Conservation (phyloP, 177 flowering plant species). For the Vitis hybrid region DNA sequence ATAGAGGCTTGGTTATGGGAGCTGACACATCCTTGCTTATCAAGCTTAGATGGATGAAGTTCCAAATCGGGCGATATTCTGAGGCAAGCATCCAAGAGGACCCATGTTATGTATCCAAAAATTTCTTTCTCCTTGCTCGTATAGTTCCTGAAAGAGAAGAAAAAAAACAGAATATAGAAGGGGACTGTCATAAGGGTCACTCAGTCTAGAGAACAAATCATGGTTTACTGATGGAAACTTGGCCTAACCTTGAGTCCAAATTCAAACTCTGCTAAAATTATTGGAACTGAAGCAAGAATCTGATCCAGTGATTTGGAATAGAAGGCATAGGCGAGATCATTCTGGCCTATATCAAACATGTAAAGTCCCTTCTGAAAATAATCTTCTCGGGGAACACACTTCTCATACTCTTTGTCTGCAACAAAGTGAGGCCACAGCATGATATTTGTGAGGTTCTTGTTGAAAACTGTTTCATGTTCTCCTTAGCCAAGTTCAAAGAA, state of each 20-base stretch:
- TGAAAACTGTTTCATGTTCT: no score
- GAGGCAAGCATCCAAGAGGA: slow-evolving; percentile 88
- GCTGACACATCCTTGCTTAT: slow-evolving; percentile 72
- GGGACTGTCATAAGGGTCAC: no score
- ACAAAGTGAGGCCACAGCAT: not conserved
- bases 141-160: no score
- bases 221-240: no score
- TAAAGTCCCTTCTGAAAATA: slow-evolving; percentile 68
- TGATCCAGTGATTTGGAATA: slow-evolving; percentile 82
- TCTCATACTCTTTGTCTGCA: slow-evolving; percentile 41
- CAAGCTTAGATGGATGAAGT: slow-evolving; percentile 72
- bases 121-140: slow-evolving; percentile 54
- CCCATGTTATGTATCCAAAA: slow-evolving; percentile 96
- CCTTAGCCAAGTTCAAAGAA: no score
- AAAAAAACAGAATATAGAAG: no score
- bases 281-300: slow-evolving; percentile 75
- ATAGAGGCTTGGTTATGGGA: slow-evolving; percentile 72
- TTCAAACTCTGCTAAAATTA: slow-evolving; percentile 68
- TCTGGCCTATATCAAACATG: slow-evolving; percentile 94
- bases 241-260: slow-evolving; percentile 59
- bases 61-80: slow-evolving; percentile 70
- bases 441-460: no score
- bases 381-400: slow-evolving; percentile 50
- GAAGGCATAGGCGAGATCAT: slow-evolving; percentile 88
- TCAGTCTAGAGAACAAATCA: no score